Base-by-base conservation (phyloP, 805 yeast species). In the Candida anglica region DNA sequence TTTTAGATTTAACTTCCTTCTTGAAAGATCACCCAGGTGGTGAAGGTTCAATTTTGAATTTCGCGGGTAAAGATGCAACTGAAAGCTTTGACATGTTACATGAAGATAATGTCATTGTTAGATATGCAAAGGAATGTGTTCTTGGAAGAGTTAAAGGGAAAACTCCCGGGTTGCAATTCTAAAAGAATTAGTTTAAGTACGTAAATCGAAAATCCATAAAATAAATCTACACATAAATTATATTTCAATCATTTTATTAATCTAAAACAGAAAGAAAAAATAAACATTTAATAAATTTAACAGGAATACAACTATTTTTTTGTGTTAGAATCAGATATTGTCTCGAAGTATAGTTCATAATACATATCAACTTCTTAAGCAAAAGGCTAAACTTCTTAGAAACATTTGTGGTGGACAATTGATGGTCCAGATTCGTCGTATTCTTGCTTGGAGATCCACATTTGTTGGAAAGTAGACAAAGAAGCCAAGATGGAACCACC, bases 401-500 rank as follows among this genome's bases (percentile, higher is more conserved):
- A 84, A 77, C 94, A 85, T 76, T 86, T 86, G 75, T 84, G 89
- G 81, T 85, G 93, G 60, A 93, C 98, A 67, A 93, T 93, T 48
- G 97, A 88, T 62, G 98, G 98, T 66, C 98, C 98, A 75, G 96
- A 86, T 79, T 93, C 98, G 82, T 93, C 98, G 85, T 93, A 93
- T 80, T 93, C 98, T 79, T 93, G 98, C 82, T 93, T 93, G 66
- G 98, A 89, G 86, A 93, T 88, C 98, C 98, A 93, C 98, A 93
- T 91, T 77, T 93, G 98, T 81, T 93, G 98, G 97, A 93, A 93
- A 69, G 98, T 93, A 46, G 96, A 86, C 69, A 93, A 82, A 42
- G 97, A 88, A 52, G 98, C 96, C 72, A 93, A 82, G 63, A 93
- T 93, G 56, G 98, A 93, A 77, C 98, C 98, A 81, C 98, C 98